Evolutionary conservation across 2,329 filamentous ascomycete species (phyloP).

Genomic region (Colletotrichum musae): DNA sequence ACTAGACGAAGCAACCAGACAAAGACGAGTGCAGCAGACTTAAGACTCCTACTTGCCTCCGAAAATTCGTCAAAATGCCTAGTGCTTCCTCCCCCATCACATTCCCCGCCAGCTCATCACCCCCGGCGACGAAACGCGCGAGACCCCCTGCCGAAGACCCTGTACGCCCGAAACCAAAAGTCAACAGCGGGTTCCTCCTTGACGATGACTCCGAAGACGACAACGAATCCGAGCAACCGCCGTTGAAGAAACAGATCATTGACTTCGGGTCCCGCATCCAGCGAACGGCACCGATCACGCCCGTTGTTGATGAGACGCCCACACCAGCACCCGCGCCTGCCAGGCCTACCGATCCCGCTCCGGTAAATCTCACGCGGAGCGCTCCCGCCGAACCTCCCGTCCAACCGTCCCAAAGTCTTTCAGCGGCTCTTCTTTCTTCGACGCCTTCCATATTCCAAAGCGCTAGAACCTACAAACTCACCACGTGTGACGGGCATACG

Average conservation of each 20-base stretch:
- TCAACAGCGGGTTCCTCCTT: constrained; percentile 56
- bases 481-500: constrained; percentile 71
- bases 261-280: constrained; percentile 29
- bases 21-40: background rate
- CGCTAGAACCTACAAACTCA: constrained; percentile 56
- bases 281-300: constrained; percentile 10
- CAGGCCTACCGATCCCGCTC: background rate
- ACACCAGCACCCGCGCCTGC: background rate
- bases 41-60: too few relatives aligned
- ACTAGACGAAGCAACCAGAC: background rate
- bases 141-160: constrained; percentile 52
- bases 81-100: constrained; percentile 71
- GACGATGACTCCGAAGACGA: constrained; percentile 54
- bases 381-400: background rate
- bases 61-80: constrained; percentile 61
- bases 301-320: constrained; percentile 2
- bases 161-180: constrained; percentile 49
- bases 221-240: constrained; percentile 41
- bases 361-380: background rate
- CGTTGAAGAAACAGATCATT: constrained; percentile 42
- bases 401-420: constrained; percentile 6
- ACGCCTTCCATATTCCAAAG: constrained; percentile 39
- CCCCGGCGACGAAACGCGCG: constrained; percentile 52
- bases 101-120: constrained; percentile 67
- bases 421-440: constrained; percentile 33